These are phyloP conservation scores for Naegleria fowleri DNA, from an alignment of 208 protist species.

Conservation along the genomic window DNA sequence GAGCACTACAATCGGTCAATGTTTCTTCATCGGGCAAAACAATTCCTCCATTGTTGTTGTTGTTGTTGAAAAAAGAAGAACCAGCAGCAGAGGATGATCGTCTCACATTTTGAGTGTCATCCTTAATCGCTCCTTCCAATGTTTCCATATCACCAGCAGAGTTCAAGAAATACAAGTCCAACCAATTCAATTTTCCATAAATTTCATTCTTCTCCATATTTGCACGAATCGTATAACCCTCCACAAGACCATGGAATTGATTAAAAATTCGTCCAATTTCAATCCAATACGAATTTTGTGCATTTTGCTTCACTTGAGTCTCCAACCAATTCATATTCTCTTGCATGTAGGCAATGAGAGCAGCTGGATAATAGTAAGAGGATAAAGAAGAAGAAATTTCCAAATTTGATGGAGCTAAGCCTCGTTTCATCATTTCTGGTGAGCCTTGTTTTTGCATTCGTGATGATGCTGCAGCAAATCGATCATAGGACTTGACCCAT, in stretches of 20 bases:
- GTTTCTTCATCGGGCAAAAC: background rate
- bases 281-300: slow-evolving; percentile 28
- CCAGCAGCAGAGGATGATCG: background rate
- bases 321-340: background rate
- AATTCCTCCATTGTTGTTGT: background rate
- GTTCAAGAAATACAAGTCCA: background rate
- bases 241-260: slow-evolving; percentile 39
- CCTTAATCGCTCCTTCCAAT: background rate
- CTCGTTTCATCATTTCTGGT: no score
- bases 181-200: background rate
- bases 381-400: background rate
- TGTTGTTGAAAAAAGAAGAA: background rate
- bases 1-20: slow-evolving; percentile 22
- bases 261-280: slow-evolving; percentile 29
- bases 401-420: no score
- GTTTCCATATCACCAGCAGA: slow-evolving; percentile 23
- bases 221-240: slow-evolving; percentile 3
- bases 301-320: background rate
- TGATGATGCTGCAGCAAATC: background rate
- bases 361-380: background rate
- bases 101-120: background rate
- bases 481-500: background rate
- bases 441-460: background rate
- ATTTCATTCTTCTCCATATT: background rate
- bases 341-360: background rate